Evolutionary conservation across 208 protist species (phyloP).

Genomic region (Acanthamoeba castellanii): DNA sequence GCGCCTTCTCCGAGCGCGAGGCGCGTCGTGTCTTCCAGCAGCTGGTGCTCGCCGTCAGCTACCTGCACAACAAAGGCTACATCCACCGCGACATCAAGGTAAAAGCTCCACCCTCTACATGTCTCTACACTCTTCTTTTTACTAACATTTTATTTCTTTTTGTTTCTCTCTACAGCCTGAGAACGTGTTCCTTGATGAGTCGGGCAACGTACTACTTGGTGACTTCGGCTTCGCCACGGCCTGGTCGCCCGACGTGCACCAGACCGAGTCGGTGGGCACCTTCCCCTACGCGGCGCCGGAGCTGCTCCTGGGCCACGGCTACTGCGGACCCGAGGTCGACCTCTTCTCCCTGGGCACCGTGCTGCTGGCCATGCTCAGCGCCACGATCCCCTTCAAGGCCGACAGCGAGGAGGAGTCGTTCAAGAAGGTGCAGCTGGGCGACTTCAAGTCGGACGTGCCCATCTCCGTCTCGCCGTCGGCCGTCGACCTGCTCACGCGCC

Average conservation of each 20-base stretch:
- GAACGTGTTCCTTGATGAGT: conserved; percentile 46
- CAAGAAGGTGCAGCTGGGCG: conserved; percentile 58
- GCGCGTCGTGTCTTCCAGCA: conserved; percentile 42
- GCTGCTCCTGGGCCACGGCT: conserved; percentile 42
- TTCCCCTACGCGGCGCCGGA: conserved; percentile 63
- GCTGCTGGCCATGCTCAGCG: conserved; percentile 25
- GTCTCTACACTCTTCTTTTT: neutral
- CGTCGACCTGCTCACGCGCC: conserved; percentile 21
- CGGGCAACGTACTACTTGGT: conserved; percentile 25
- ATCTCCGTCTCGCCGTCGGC: neutral
- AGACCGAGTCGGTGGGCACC: conserved; percentile 40
- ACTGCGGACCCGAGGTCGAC: conserved; percentile 47
- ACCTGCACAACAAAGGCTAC: conserved; percentile 52
- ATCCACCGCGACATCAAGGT: conserved; percentile 70
- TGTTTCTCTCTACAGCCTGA: neutral
- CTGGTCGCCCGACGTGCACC: conserved; percentile 12
- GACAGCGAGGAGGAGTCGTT: conserved; percentile 64
- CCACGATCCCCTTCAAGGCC: conserved; percentile 59
- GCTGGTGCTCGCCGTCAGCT: conserved; percentile 33
- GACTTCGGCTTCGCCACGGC: conserved; percentile 53
- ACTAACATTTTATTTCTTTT: neutral
- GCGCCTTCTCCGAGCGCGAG: conserved; percentile 57
- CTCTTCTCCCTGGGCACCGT: conserved; percentile 45
- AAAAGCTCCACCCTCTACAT: neutral
- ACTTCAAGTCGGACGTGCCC: conserved; percentile 51